Conservation (phyloP, 768 basidiomycete genomes). For the Vishniacozyma victoriae region DNA sequence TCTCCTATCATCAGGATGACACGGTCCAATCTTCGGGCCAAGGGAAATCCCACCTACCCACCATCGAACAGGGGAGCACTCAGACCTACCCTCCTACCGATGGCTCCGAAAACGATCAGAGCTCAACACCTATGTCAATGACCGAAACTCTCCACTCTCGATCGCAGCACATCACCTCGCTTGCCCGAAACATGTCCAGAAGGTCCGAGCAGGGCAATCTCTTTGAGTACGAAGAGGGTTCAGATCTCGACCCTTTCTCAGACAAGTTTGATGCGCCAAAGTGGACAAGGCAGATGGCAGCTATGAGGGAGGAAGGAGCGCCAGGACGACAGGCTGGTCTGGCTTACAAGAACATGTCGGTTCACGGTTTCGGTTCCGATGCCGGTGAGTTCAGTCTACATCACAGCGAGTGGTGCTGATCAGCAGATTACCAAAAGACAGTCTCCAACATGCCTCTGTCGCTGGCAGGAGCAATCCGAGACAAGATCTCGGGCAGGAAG, state of each 20-base stretch:
- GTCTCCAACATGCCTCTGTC: conserved; percentile 46
- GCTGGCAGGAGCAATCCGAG: conserved; percentile 14
- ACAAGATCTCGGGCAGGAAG: conserved; percentile 29
- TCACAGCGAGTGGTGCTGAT: neutral
- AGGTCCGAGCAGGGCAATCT: conserved; percentile 4
- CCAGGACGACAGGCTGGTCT: conserved; percentile 38
- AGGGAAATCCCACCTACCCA: neutral
- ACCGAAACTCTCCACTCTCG: neutral
- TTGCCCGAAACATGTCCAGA: neutral
- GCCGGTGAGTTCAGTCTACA: conserved; percentile 22
- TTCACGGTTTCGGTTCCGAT: conserved; percentile 42
- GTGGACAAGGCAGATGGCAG: conserved; percentile 46
- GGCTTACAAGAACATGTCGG: conserved; percentile 48
- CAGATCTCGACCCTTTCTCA: conserved; percentile 47
- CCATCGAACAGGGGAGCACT: too few relatives aligned
- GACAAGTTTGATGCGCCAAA: conserved; percentile 45
- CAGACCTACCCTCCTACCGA: neutral
- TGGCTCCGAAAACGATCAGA: too few relatives aligned
- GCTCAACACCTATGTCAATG: neutral
- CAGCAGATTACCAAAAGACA: conserved; percentile 50
- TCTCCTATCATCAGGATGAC: neutral
- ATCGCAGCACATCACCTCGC: neutral
- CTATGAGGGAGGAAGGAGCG: conserved; percentile 12
- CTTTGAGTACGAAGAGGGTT: conserved; percentile 40
- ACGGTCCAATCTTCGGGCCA: neutral